phyloP scores from a whole-genome alignment of 768 basidiomycete genomes.

The Lyophyllum decastes region DNA sequence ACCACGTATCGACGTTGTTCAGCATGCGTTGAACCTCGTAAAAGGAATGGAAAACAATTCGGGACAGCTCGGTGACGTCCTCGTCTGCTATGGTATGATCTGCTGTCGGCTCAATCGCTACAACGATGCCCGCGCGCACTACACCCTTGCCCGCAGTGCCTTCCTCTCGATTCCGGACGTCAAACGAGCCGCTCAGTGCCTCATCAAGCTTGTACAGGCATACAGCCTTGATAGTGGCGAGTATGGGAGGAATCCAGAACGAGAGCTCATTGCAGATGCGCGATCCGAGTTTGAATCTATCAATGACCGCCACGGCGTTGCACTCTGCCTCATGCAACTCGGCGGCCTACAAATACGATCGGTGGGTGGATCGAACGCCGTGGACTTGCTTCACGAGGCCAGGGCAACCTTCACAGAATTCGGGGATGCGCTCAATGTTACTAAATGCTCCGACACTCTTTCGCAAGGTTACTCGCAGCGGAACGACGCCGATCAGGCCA shows the following conservation, averaged over 20 bases:
- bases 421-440: not conserved
- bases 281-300: not conserved
- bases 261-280: not conserved
- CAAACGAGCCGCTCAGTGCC: not conserved
- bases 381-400: not conserved
- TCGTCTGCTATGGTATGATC: not conserved
- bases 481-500: not conserved
- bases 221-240: too few relatives aligned
- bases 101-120: not conserved
- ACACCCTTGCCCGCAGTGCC: not conserved
- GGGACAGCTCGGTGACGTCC: not conserved
- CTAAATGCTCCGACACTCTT: not conserved
- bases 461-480: not conserved
- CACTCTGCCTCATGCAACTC: not conserved
- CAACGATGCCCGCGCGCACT: not conserved
- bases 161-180: not conserved
- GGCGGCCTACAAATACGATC: not conserved
- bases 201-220: not conserved
- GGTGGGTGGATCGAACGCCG: not conserved
- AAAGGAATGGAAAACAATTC: not conserved
- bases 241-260: not conserved
- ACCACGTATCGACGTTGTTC: not conserved
- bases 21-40: not conserved
- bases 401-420: not conserved
- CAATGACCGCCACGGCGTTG: not conserved